phyloP scores from a whole-genome alignment of 495 filamentous ascomycete genomes.

The Aspergillus heteromorphus region DNA sequence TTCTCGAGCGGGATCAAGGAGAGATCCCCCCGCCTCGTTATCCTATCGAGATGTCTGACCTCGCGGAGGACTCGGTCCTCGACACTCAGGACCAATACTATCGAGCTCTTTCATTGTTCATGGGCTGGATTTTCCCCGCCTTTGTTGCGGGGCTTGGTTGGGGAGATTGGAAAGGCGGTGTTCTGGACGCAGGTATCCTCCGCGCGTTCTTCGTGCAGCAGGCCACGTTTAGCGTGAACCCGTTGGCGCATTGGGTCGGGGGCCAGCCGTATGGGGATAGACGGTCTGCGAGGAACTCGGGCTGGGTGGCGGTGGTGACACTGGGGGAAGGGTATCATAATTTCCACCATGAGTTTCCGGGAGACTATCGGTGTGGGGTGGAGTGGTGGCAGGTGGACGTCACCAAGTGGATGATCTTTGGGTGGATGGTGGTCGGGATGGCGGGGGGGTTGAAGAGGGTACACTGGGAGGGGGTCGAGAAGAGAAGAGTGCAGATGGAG shows the following conservation, averaged over 20 bases:
- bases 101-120: conserved; percentile 68
- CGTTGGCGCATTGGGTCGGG: conserved; percentile 85
- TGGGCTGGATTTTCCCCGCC: conserved; percentile 73
- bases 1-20: conserved; percentile 79
- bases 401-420: background rate
- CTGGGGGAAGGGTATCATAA: conserved; percentile 78
- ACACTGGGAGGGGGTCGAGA: background rate
- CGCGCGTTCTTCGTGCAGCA: conserved; percentile 88
- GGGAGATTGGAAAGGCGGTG: conserved; percentile 75
- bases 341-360: background rate
- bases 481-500: no score
- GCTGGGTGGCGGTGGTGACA: conserved; percentile 79
- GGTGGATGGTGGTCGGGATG: background rate
- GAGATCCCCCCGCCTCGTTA: conserved; percentile 54
- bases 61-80: conserved; percentile 79
- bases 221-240: conserved; percentile 92
- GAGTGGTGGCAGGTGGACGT: background rate
- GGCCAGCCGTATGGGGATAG: conserved; percentile 91
- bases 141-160: conserved; percentile 69
- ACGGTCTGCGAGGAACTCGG: conserved; percentile 81
- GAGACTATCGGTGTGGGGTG: background rate
- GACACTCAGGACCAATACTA: conserved; percentile 81
- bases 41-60: conserved; percentile 74
- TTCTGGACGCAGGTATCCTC: conserved; percentile 80
- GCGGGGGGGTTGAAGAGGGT: background rate